Evolutionary conservation across 768 basidiomycete genomes (phyloP), one percentile per base, ranked within the genome.

Genomic region (Trametes maxima): DNA sequence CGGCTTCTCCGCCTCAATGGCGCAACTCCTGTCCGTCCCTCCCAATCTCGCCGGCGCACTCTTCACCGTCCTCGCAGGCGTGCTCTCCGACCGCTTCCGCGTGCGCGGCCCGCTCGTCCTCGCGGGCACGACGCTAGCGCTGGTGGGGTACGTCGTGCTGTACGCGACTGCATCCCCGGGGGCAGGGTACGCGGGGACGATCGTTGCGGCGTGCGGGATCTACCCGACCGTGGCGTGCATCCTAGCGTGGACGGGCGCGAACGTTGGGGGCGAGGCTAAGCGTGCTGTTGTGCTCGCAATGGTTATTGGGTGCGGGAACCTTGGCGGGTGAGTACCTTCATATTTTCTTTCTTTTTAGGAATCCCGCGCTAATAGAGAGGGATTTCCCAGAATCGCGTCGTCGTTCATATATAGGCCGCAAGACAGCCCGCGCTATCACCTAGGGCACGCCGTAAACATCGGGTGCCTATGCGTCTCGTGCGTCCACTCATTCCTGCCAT

Each of bases 11-110:
- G 76, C 80, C 1, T 74, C 80, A 21, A 71, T 73, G 19, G 81
- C 83, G 3, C 86, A 88, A 65, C 76, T 89, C 1, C 82, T 85
- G 77, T 84, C 81, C 21, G 85, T 87, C 2, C 78, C 76, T 6
- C 77, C 78, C 1, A 75, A 73, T 39, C 71, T 76, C 1, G 47
- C 37, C 14, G 65, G 62, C 6, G 37, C 50, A 35, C 8, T 56
- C 13, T 35, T 33, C 39, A 60, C 58, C 5, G 21, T 62, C 46
- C 10, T 57, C 39, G 17, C 28, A 16, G 56, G 56, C 12, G 17
- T 58, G 6, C 35, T 44, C 7, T 63, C 62, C 21, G 63, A 57
- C 46, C 51, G 54, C 37, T 21, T 35, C 12, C 54, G 51, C 25
- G 43, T 28, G 21, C 51, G 59, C 13, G 59, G 60, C 8, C 52